Evolutionary conservation across 2,329 filamentous ascomycete genomes (phyloP), one percentile per base, ranked within the genome.

Genomic region (Zasmidium angulare): DNA sequence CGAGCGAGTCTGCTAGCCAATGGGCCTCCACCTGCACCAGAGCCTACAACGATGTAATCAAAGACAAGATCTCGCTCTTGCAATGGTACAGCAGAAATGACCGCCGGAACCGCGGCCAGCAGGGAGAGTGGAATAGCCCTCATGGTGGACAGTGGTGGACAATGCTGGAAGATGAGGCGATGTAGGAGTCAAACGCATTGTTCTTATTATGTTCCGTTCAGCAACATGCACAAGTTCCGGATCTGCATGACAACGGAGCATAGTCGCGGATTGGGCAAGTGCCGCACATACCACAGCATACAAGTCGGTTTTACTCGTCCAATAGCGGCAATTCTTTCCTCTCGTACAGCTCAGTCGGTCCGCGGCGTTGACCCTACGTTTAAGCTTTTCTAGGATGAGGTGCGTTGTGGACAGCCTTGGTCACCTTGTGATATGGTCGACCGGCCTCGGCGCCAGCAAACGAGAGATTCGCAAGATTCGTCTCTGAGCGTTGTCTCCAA

Each of bases 1-100:
- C 82, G 74, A 20, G 84, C 84, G 21, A 87, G 79, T 31, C 84
- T 78, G 17, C 81, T 80, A 6, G 84, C 83, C 2, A 86, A 71
- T 3, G 84, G 83, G 10, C 81, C 83, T 50, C 84, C 84, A n/a
- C 84, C 84, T 4, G 84, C 78, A 3, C 84, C 84, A 6, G 81
- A 83, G 9, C 85, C 84, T 36, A 87, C 83, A 7, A 87, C 78
- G 29, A 87, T 77, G 71, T 85, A 87, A 59, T 87, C 85, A 22
- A 61, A 65, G 10, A 46, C 46, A 22, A 58, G 46, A 11, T 58
- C 21, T 50, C 60, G 50, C 47, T 55, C 46, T 22, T 60, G 53
- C 21, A 62, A 50, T 1, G 56, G 56, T 46, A 52, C 53, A 31
- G 60, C 54, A n/a, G 49, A 50, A n/a, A 23, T 26, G 12, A 58